Evolutionary conservation across 306 rosid species (phyloP).

Genomic region (Astragalus glycyphyllos): DNA sequence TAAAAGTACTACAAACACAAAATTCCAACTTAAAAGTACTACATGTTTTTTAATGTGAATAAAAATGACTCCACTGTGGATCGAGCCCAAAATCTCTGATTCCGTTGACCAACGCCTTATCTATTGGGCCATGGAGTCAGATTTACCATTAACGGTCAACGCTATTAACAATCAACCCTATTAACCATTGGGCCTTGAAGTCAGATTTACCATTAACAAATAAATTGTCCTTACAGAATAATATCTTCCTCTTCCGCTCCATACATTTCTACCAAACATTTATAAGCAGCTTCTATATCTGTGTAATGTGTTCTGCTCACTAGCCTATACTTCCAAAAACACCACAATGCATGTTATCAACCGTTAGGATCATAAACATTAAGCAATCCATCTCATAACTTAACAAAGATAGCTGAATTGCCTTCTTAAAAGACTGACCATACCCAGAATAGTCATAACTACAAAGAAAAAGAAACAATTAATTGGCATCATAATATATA

Average conservation of each 20-base stretch:
- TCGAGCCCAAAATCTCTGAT: too few relatives aligned
- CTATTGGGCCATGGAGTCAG: too few relatives aligned
- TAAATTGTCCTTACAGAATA: conserved; percentile 92
- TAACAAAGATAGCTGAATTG: conserved; percentile 25
- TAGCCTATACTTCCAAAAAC: conserved; percentile 63
- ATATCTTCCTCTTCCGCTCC: conserved; percentile 89
- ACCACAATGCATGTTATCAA: not conserved
- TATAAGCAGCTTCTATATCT: conserved; percentile 89
- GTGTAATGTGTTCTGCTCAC: conserved; percentile 96
- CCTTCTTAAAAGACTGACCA: conserved; percentile 92
- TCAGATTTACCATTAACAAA: too few relatives aligned
- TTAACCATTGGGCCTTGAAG: too few relatives aligned
- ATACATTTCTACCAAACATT: conserved; percentile 84
- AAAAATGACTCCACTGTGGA: too few relatives aligned
- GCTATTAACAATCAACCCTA: too few relatives aligned
- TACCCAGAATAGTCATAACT: conserved; percentile 96
- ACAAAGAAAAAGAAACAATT: conserved; percentile 21
- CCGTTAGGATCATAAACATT: conserved; percentile 1
- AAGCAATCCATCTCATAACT: not conserved
- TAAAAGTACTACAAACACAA: too few relatives aligned
- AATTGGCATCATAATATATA: not conserved
- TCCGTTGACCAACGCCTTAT: too few relatives aligned
- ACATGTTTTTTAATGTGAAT: too few relatives aligned
- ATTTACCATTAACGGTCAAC: too few relatives aligned
- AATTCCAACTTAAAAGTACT: too few relatives aligned